Base-by-base conservation (phyloP, 148 eudicot genomes). In the Polygonum maritimum region DNA sequence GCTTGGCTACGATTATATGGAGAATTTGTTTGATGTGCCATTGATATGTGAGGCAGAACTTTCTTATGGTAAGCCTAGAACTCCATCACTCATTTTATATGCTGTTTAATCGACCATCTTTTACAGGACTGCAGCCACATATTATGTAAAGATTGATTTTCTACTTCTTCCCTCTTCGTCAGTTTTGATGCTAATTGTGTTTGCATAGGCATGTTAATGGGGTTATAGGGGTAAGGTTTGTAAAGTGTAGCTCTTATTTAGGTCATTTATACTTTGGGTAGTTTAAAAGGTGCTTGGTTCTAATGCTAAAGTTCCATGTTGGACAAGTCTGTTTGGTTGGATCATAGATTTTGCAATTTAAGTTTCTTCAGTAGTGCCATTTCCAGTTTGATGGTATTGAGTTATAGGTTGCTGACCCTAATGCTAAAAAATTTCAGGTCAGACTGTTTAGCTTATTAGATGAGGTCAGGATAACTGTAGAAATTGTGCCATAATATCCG, bases 1-100 rank as follows among this genome's bases (percentile, higher is more conserved):
- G 71, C 79, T 81, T 55, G 87, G 82, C 52, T 82, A 78, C 75
- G 85, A 77, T 76, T 78, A 78, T 75, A 77, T 78, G 45, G 82
- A 77, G 35, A 81, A 70, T 49, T 80, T 94, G 72, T 83, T 86
- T 82, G 94, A 92, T 76, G 92, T 87, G 76, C 89, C 96, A n/a
- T 78, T 85, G 65, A 74, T 92, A 51, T 80, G 78, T n/a, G 86
- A 85, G 70, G 92, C 84, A 39, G 78, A 75, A 54, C 77, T 79
- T 31, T 69, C 82, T 74, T 81, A 84, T 82, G 97, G 98, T 94
- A 86, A 77, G 72, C 73, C 74, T 78, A 18, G 41, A 65, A 21
- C 54, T 71, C 80, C 77, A 49, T 77, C 40, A 26, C 52, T 67
- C 44, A 67, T 36, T 26, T 26, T 16, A 67, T 36, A 35, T 36